Base-by-base conservation (phyloP, 768 basidiomycete species). In the Clavulina sp. region DNA sequence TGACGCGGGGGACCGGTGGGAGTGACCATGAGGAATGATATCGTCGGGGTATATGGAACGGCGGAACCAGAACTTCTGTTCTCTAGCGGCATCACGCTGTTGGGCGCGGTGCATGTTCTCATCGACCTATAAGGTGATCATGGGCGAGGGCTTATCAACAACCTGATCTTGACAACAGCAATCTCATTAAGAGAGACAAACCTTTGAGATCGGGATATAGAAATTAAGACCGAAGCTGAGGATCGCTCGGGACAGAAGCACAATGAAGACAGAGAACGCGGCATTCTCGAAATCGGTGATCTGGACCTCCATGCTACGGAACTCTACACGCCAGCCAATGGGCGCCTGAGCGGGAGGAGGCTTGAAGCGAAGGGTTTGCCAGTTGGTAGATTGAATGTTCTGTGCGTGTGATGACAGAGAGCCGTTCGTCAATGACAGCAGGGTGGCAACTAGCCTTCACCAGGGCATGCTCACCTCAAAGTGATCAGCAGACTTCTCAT, bases 321-420 rank as follows among this genome's bases (percentile, higher is more conserved):
- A 99, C 64, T 99, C 95, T 3, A 97, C 93, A 36, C 95, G 74
- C 95, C 95, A 99, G 30, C 93, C 95, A 51, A 97, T 96, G 4
- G 78, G 64, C 4, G 93, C 89, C 51, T 84, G 80, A 3, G 86
- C 81, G 26, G 95, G 93, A 9, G 95, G 95, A 2, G 95, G 95
- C 64, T 99, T 99, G 75, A 99, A 99, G 46, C 95, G 78, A 30
- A 99, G 71, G 0, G 95, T 96, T 68, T 99, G 95, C 95, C 95
- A 99, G 61, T 99, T 99, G 3, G 95, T 99, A 2, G 95, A 97
- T 75, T 99, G 95, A 24, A 99, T 81, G 61, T 96, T 97, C 84
- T 93, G 64, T 5, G 9, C 26, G 19, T 26, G 3, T 24, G 2
- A 38, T 16, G 19, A 31, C 21, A n/a, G 19, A 29, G 16, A 19